Evolutionary conservation across 352 stramenopile genomes (phyloP), one percentile per base, ranked within the genome.

Genomic region (Phytophthora podocarpi): DNA sequence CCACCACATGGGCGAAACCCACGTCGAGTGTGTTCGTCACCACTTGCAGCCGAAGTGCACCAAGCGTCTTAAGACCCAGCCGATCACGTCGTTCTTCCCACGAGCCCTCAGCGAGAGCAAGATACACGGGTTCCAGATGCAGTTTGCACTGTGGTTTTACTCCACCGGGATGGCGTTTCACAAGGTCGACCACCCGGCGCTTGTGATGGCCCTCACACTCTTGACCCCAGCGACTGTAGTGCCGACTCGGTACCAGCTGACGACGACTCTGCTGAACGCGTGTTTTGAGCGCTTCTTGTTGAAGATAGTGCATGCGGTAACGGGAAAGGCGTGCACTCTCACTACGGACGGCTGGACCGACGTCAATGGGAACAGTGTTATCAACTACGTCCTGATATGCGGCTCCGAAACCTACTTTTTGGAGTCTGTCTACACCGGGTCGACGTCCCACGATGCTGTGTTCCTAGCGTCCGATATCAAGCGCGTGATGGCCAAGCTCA

Each of bases 331-430:
- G 13, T 35, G 24, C n/a, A 50, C 42, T 11, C 42, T 37, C 10
- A 31, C 15, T 3, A 50, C 42, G 7, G 42, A 50, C 26, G 42
- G n/a, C n/a, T 50, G 42, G 42, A 50, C 42, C 2, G 42, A 50
- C 24, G 42, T 50, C 24, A 50, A 36, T 13, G 42, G 26, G 3
- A 50, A 50, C 10, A 37, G 11, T 5, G 42, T 50, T 5, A 50
- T 50, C 26, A 50, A 50, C 26, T 50, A 50, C 27, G 26, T 50
- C 13, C 8, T 37, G 42, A 50, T 50, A 11, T 21, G 24, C 27
- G 24, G 26, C 5, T 8, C 11, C 11, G 13, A 36, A 15, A 50
- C 42, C 15, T 39, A 26, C 8, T 31, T 37, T 50, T 5, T 50
- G 23, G 42, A 50, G 42, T 37, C 42, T 3, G 42, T 50, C 12